These are phyloP conservation scores for Ceratonia siliqua DNA, from an alignment of 306 rosid species.

Conservation along the genomic window DNA sequence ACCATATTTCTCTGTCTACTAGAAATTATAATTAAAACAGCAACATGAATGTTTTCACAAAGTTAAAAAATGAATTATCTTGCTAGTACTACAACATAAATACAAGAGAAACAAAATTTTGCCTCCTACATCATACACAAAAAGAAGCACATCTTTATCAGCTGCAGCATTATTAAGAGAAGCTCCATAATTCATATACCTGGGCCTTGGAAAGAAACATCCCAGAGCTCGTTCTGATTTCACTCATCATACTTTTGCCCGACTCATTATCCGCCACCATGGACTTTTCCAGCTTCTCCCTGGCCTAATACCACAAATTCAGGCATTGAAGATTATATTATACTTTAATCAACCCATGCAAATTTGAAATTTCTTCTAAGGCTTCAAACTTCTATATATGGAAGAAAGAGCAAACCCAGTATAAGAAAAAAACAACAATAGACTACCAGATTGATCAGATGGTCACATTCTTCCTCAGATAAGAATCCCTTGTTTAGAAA, in stretches of 20 bases:
- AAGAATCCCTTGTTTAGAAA: conserved; percentile 72
- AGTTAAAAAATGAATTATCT: not conserved
- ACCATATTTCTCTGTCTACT: not conserved
- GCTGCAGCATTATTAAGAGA: not conserved
- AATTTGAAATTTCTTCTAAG: not conserved
- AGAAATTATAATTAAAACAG: conserved; percentile 9
- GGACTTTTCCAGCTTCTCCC: conserved; percentile 76
- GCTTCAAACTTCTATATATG: not conserved
- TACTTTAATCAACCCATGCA: not conserved
- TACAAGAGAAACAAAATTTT: not conserved
- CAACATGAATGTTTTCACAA: not conserved
- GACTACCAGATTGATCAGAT: conserved; percentile 61
- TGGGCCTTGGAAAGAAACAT: conserved; percentile 80
- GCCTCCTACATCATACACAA: not conserved
- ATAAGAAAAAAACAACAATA: not conserved
- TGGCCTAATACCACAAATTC: conserved; percentile 60
- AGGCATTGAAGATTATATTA: not conserved
- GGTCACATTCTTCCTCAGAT: conserved; percentile 81
- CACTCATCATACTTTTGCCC: conserved; percentile 74
- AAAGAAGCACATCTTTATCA: not conserved
- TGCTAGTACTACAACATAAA: not conserved
- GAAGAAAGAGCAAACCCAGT: not conserved
- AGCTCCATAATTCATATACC: conserved; percentile 42
- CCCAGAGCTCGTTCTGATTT: conserved; percentile 94
- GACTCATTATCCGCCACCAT: conserved; percentile 93